Base-by-base conservation (phyloP, 164 flowering plant genomes). In the Warburgia ugandensis region DNA sequence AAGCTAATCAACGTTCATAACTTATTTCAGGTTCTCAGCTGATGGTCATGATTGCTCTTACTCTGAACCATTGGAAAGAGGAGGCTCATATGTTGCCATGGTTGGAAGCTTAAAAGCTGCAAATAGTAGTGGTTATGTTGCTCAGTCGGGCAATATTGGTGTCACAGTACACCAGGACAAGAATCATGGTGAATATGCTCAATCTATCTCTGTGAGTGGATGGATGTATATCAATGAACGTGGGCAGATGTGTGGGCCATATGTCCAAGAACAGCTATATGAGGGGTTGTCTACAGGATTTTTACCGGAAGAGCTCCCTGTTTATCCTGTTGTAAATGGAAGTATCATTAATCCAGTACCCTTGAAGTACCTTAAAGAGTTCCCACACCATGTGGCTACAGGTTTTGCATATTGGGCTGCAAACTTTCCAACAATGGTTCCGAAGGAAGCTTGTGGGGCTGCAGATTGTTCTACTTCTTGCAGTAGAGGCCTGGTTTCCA, bases 201-300 rank as follows among this genome's bases (percentile, higher is more conserved):
- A 57, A 5, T 28, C 79, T 45, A 33, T 60, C 56, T 23, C 54
- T 61, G 92, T 77, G 17, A 81, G 67, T 62, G 97, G 97, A 29
- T 94, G 99, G 99, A 94, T 79, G 92, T 94, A 94, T 57, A 65
- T 80, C 17, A 94, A 84, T 70, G 75, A 84, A 54, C 53, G 64
- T 33, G 87, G 94, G 31, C 78, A 82, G 45, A 77, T 88, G 89
- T 88, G 95, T 61, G 99, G 99, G 42, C 99, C 99, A 7, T 94
- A 94, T 64, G 65, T 84, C 45, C 76, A 79, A 52, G 77, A 84
- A 55, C 99, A 94, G 63, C 57, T 94, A 30, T 73, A 68, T 48
- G 92, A 94, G 56, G 99, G 99, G 14, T 64, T 94, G 40, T 77
- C 89, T 3, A 68, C 87, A 38, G 94, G 96, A 6, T 94, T 82